Conservation (phyloP, 768 basidiomycete genomes). For the Phylloporus sp. region DNA sequence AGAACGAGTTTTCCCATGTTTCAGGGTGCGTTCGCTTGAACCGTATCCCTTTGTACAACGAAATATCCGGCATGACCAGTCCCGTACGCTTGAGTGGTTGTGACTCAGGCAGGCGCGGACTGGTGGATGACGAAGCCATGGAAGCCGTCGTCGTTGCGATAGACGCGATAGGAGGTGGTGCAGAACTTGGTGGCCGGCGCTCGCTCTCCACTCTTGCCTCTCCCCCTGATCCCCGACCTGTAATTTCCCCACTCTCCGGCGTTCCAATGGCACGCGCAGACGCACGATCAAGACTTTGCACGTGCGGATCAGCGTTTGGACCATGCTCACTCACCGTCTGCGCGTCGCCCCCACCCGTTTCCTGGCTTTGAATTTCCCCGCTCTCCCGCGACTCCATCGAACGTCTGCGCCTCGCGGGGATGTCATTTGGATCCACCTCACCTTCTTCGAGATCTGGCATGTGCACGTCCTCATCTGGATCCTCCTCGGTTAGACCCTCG, state of each 20-base stretch:
- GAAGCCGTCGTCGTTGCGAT: background rate
- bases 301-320: background rate
- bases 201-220: background rate
- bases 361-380: conserved; percentile 17
- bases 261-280: background rate
- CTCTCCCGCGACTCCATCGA: conserved; percentile 3
- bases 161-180: background rate
- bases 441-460: conserved; percentile 11
- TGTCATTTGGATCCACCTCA: conserved; percentile 12
- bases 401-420: background rate
- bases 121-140: background rate
- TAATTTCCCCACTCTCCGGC: background rate
- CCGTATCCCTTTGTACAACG: conserved; percentile 18
- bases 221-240: background rate
- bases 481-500: background rate
- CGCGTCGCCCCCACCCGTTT: background rate
- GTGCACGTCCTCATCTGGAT: background rate
- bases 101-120: background rate
- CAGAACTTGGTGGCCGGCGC: background rate
- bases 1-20: conserved; percentile 18
- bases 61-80: conserved; percentile 23
- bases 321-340: background rate
- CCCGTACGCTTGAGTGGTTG: background rate
- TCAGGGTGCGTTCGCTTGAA: conserved; percentile 16
- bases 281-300: background rate